A percentile compares a stretch with the other conserved stretches of the same genome.
These are phyloP conservation scores for Patellifolia procumbens DNA, from an alignment of 179 eudicot species.

Conservation along the genomic window DNA sequence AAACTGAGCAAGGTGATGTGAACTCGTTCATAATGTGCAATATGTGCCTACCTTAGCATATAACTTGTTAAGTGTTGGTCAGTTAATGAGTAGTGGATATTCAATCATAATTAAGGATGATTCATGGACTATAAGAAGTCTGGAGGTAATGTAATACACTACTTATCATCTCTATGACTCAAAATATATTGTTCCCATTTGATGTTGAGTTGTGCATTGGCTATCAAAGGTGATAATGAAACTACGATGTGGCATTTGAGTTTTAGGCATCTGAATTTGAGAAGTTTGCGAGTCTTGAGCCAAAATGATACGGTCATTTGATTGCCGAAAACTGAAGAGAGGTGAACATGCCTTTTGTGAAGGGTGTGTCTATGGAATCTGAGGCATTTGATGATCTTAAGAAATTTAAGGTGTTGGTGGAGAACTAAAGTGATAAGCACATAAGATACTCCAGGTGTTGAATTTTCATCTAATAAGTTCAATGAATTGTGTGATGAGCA, in stretches of 20 bases:
- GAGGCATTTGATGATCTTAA: no score
- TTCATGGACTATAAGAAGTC: slow-evolving; percentile 4
- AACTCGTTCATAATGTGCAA: slow-evolving; percentile 22
- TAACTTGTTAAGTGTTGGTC: no score
- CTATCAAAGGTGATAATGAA: background rate
- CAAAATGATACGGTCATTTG: background rate
- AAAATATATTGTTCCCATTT: slow-evolving; percentile 20
- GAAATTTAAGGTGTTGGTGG: background rate
- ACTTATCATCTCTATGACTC: background rate
- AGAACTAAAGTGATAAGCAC: no score
- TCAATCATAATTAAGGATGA: slow-evolving; percentile 26
- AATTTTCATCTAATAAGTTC: no score
- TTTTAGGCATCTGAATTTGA: slow-evolving; percentile 13
- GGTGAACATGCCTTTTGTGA: no score
- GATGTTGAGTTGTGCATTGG: background rate
- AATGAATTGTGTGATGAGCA: no score
- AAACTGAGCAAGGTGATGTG: slow-evolving; percentile 5
- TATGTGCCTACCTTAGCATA: no score
- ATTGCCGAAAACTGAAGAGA: no score
- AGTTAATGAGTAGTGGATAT: slow-evolving; percentile 9
- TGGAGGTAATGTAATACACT: background rate
- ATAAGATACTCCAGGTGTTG: no score
- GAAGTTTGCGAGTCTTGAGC: background rate
- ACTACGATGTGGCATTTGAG: slow-evolving; percentile 15
- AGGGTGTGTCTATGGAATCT: no score